Conservation (phyloP, 2,329 filamentous ascomycete genomes). For the Colletotrichum sp. region DNA sequence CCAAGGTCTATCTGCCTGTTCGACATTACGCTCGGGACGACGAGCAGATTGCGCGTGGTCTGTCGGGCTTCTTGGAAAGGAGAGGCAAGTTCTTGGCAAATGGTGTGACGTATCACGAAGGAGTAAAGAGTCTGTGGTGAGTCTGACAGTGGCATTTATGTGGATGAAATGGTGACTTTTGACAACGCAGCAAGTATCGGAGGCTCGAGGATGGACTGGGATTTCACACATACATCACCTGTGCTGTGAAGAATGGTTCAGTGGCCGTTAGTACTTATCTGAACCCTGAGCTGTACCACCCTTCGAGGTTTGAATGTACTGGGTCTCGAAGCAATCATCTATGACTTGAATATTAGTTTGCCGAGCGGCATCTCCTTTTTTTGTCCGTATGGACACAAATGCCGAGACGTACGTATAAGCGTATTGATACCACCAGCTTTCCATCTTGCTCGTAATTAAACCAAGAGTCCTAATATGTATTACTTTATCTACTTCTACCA, state of each 20-base stretch:
- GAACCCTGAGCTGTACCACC: neutral
- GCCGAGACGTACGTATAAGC: neutral
- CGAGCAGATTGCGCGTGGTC: neutral
- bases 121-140: neutral
- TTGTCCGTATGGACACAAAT: neutral
- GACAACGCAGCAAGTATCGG: neutral
- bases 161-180: neutral
- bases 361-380: neutral
- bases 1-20: constrained; percentile 37
- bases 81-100: neutral
- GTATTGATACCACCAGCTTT: neutral
- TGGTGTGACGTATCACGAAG: neutral
- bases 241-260: neutral
- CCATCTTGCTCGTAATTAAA: neutral
- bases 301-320: neutral
- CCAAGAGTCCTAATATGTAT: neutral
- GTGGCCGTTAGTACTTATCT: neutral
- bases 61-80: neutral
- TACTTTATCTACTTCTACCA: neutral
- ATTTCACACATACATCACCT: neutral
- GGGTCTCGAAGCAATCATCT: neutral
- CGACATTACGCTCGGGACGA: constrained; percentile 32
- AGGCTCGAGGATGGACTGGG: neutral
- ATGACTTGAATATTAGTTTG: neutral
- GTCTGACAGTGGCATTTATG: neutral